Conservation (phyloP, 495 filamentous ascomycete genomes). For the Platismatia glauca region DNA sequence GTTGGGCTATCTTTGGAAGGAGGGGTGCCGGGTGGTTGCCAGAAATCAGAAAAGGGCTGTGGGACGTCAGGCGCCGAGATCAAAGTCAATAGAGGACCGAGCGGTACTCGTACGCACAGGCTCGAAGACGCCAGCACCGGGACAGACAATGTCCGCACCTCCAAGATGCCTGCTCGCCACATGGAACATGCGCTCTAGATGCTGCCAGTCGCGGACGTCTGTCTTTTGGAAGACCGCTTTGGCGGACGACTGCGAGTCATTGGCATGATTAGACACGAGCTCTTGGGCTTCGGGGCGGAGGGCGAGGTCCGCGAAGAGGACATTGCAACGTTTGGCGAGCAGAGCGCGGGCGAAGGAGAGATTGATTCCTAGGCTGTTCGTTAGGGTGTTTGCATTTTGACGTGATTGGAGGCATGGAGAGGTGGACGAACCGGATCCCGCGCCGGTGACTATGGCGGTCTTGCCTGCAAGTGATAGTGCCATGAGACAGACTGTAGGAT, state of each 20-base stretch:
- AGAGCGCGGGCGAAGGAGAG: slow-evolving; percentile 52
- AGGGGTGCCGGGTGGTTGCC: slow-evolving; percentile 48
- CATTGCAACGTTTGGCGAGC: slow-evolving; percentile 51
- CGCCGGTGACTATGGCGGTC: slow-evolving; percentile 62
- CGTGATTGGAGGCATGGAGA: too few species aligned
- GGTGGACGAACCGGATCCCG: slow-evolving; percentile 67
- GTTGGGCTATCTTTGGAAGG: slow-evolving; percentile 41
- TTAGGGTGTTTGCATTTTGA: slow-evolving; percentile 4
- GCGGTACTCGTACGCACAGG: slow-evolving; percentile 37
- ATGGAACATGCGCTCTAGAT: slow-evolving; percentile 51
- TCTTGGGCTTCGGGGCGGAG: slow-evolving; percentile 55
- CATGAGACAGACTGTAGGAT: slow-evolving; percentile 11
- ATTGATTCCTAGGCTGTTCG: slow-evolving; percentile 43
- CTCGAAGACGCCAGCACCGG: slow-evolving; percentile 62
- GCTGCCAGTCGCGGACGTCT: slow-evolving; percentile 51
- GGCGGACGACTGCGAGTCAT: slow-evolving; percentile 24
- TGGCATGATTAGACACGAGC: slow-evolving; percentile 44
- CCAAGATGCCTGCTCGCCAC: slow-evolving; percentile 47
- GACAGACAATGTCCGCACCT: slow-evolving; percentile 55
- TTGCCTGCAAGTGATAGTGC: slow-evolving; percentile 47
- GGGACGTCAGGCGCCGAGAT: background rate
- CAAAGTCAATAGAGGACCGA: background rate
- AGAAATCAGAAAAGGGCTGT: slow-evolving; percentile 55
- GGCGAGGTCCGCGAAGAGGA: slow-evolving; percentile 56
- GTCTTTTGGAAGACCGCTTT: slow-evolving; percentile 54